A percentile compares a stretch with the other conserved stretches of the same genome.
phyloP scores from a whole-genome alignment of 139 green algal species.

The Picochlorum sp. region DNA sequence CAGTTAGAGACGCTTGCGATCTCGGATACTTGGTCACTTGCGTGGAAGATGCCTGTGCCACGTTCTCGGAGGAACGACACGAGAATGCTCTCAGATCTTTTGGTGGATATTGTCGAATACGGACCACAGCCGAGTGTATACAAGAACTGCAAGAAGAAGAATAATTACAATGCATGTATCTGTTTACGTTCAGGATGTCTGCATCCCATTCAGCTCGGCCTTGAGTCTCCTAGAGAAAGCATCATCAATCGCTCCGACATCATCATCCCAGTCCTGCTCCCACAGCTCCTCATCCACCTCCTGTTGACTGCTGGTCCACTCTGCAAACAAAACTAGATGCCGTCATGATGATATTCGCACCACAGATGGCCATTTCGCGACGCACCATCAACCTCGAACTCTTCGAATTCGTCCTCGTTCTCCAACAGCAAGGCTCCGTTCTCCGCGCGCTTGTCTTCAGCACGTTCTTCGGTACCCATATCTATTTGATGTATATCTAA shows the following conservation, averaged over 20 bases:
- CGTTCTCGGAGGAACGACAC: conserved; percentile 40
- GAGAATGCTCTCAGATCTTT: conserved; percentile 27
- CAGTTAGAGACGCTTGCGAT: conserved; percentile 57
- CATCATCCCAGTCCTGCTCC: conserved; percentile 46
- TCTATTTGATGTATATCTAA: not conserved
- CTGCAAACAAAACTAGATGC: not conserved
- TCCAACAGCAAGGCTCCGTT: conserved; percentile 2
- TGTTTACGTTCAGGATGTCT: not conserved
- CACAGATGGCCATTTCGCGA: not conserved
- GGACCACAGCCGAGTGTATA: conserved; percentile 29
- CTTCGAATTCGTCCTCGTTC: conserved; percentile 50
- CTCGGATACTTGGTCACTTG: conserved; percentile 52
- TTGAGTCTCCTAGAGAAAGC: conserved; percentile 35
- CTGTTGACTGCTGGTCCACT: conserved; percentile 22
- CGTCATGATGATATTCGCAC: not conserved
- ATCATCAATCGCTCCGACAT: conserved; percentile 19
- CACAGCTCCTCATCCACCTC: conserved; percentile 26
- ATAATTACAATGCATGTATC: no score
- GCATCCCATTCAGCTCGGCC: conserved; percentile 15
- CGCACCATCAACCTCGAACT: conserved; percentile 44
- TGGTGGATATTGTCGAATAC: conserved; percentile 49
- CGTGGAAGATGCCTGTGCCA: conserved; percentile 38
- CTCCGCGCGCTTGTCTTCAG: conserved; percentile 10
- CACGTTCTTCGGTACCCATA: conserved; percentile 5
- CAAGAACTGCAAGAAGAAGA: conserved; percentile 30